phyloP scores from a whole-genome alignment of 1,284 basidiomycete species.

The Thelephora terrestris region DNA sequence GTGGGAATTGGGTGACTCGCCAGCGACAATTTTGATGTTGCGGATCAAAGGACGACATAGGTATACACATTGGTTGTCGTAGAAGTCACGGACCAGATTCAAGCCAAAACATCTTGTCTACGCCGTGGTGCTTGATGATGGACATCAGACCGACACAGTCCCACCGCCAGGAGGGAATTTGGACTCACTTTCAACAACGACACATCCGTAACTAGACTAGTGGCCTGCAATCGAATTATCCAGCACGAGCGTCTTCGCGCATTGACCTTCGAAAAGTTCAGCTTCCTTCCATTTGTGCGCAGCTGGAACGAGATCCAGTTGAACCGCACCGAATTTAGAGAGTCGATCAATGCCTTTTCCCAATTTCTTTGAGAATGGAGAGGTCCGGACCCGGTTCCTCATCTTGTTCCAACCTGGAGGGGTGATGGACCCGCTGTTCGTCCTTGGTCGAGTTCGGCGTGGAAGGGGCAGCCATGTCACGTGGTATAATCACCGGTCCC shows the following conservation, averaged over 20 bases:
- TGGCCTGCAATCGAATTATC: slow-evolving; percentile 81
- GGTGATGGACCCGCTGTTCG: slow-evolving; percentile 6
- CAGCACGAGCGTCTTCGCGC: slow-evolving; percentile 92
- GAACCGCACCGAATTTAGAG: slow-evolving; percentile 65
- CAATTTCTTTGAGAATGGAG: slow-evolving; percentile 64
- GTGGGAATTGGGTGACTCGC: too few relatives aligned
- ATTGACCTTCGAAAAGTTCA: slow-evolving; percentile 56
- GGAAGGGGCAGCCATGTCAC: slow-evolving; percentile 18
- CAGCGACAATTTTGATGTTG: slow-evolving; percentile 84
- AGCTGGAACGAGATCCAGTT: background rate
- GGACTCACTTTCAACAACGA: slow-evolving; percentile 73
- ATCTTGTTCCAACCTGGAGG: slow-evolving; percentile 16
- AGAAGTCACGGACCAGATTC: slow-evolving; percentile 80
- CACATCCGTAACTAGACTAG: slow-evolving; percentile 88
- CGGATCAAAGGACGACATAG: slow-evolving; percentile 84
- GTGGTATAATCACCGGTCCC: background rate
- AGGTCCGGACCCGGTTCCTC: slow-evolving; percentile 49
- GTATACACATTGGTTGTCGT: slow-evolving; percentile 89
- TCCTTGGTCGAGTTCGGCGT: slow-evolving; percentile 17
- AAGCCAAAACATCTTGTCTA: slow-evolving; percentile 99
- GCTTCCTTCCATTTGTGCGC: slow-evolving; percentile 1
- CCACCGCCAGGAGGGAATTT: background rate
- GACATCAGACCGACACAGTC: background rate
- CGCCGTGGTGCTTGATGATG: slow-evolving; percentile 79
- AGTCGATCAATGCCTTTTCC: slow-evolving; percentile 68